Evolutionary conservation across 2,329 filamentous ascomycete genomes (phyloP).

Genomic region (Stromatinia cepivora): DNA sequence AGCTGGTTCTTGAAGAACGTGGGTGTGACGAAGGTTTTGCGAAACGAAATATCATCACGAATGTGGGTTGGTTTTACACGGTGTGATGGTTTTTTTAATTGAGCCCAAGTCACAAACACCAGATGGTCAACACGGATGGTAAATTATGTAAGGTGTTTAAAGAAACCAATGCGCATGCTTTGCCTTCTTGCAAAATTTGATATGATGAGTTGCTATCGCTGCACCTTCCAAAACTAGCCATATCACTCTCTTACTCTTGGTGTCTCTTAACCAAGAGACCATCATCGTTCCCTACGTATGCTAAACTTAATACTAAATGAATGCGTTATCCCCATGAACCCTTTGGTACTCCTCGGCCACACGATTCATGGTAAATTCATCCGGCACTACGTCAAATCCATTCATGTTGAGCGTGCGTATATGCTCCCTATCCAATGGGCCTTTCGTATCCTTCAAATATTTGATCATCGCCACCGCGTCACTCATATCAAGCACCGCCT

Average conservation of each 20-base stretch:
- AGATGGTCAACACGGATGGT: background rate
- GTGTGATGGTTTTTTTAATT: background rate
- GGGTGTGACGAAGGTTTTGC: background rate
- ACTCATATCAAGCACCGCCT: background rate
- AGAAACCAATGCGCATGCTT: background rate
- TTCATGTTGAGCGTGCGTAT: slow-evolving; percentile 14
- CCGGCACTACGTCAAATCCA: slow-evolving; percentile 14
- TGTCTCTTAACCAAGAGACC: too few relatives aligned
- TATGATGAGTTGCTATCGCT: too few relatives aligned
- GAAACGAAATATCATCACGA: background rate
- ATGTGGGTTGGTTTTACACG: background rate
- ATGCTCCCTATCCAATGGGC: slow-evolving; percentile 12
- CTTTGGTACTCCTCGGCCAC: slow-evolving; percentile 3
- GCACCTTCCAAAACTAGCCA: too few relatives aligned
- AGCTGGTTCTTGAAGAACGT: background rate
- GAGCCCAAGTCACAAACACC: too few relatives aligned
- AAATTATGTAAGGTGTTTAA: background rate
- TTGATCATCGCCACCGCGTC: slow-evolving; percentile 11
- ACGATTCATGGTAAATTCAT: background rate
- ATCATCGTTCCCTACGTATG: too few relatives aligned
- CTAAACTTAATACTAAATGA: background rate
- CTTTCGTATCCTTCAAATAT: slow-evolving; percentile 9
- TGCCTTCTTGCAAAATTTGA: too few relatives aligned
- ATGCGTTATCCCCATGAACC: slow-evolving; percentile 3
- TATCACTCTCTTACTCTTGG: too few relatives aligned